These are phyloP conservation scores for Phytophthora cactorum DNA, from an alignment of 352 stramenopile genomes.

Conservation along the genomic window DNA sequence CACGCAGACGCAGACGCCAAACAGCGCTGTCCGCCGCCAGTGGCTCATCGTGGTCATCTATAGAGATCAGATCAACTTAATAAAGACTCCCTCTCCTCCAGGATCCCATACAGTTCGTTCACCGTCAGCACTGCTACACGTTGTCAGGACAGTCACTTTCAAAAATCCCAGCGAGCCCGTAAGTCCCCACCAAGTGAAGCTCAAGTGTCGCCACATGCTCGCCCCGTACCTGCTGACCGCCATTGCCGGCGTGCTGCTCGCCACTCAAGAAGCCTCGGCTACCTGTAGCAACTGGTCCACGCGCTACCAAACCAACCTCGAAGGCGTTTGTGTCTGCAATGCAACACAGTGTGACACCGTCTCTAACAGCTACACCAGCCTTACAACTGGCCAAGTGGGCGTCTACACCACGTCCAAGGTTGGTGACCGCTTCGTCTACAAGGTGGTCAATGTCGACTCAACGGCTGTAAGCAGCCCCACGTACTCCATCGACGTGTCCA, in stretches of 20 bases:
- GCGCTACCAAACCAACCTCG: slow-evolving; percentile 49
- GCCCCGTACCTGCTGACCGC: slow-evolving; percentile 6
- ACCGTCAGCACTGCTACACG: neutral
- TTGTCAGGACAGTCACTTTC: slow-evolving; percentile 9
- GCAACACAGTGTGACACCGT: slow-evolving; percentile 60
- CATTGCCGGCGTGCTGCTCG: slow-evolving; percentile 6
- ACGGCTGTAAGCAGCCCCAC: slow-evolving; percentile 35
- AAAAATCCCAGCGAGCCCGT: neutral
- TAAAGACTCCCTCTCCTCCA: slow-evolving; percentile 1
- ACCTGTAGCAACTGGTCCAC: slow-evolving; percentile 53
- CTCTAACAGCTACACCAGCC: slow-evolving; percentile 49
- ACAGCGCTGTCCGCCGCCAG: neutral
- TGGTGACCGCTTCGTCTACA: slow-evolving; percentile 53
- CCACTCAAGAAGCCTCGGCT: slow-evolving; percentile 13
- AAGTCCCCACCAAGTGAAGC: slow-evolving; percentile 7
- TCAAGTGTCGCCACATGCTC: slow-evolving; percentile 2
- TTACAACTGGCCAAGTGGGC: slow-evolving; percentile 45
- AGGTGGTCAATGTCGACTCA: slow-evolving; percentile 36
- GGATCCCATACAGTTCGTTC: neutral
- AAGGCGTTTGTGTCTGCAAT: slow-evolving; percentile 63
- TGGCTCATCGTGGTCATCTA: slow-evolving; percentile 7
- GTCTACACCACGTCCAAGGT: slow-evolving; percentile 56
- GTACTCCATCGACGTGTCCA: slow-evolving; percentile 57
- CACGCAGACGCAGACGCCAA: slow-evolving; percentile 8
- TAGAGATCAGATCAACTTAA: slow-evolving; percentile 3